These are phyloP conservation scores for Lentinus tigrinus DNA, from an alignment of 768 basidiomycete species.

Conservation along the genomic window DNA sequence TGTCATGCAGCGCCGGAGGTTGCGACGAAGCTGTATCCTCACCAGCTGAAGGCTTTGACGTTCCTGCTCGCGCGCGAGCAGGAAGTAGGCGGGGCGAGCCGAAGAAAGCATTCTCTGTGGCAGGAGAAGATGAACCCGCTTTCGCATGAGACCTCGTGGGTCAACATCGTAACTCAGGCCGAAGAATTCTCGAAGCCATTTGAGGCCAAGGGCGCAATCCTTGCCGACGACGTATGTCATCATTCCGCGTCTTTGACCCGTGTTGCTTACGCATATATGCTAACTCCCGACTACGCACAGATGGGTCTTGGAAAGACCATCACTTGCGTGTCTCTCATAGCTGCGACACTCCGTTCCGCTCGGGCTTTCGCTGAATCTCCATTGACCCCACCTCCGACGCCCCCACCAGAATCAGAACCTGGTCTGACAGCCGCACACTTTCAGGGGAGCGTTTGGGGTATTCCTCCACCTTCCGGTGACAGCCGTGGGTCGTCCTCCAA, in stretches of 20 bases:
- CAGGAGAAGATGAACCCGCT: slow-evolving; percentile 52
- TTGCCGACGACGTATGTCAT: slow-evolving; percentile 90
- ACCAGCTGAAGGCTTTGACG: slow-evolving; percentile 97
- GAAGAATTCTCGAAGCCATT: slow-evolving; percentile 65
- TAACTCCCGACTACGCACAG: slow-evolving; percentile 58
- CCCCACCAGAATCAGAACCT: slow-evolving; percentile 29
- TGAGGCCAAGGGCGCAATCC: slow-evolving; percentile 82
- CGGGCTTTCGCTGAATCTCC: slow-evolving; percentile 60
- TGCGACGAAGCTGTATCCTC: slow-evolving; percentile 87
- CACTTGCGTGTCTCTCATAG: slow-evolving; percentile 90
- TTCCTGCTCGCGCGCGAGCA: slow-evolving; percentile 89
- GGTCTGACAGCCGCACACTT: slow-evolving; percentile 57
- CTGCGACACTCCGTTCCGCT: slow-evolving; percentile 76
- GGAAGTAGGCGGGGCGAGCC: slow-evolving; percentile 54
- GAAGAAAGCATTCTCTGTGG: slow-evolving; percentile 73
- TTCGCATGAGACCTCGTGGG: slow-evolving; percentile 58
- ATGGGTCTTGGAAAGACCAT: slow-evolving; percentile 99
- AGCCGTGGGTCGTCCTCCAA: slow-evolving; percentile 38
- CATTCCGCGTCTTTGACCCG: background rate
- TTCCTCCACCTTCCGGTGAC: slow-evolving; percentile 47
- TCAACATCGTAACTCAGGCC: slow-evolving; percentile 80
- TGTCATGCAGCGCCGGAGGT: slow-evolving; percentile 59
- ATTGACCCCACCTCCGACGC: slow-evolving; percentile 43
- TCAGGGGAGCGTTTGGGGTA: slow-evolving; percentile 79
- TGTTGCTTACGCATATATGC: slow-evolving; percentile 15